Base-by-base conservation (phyloP, 108 stramenopile genomes). In the Pseudonitzschia delicatissima region DNA sequence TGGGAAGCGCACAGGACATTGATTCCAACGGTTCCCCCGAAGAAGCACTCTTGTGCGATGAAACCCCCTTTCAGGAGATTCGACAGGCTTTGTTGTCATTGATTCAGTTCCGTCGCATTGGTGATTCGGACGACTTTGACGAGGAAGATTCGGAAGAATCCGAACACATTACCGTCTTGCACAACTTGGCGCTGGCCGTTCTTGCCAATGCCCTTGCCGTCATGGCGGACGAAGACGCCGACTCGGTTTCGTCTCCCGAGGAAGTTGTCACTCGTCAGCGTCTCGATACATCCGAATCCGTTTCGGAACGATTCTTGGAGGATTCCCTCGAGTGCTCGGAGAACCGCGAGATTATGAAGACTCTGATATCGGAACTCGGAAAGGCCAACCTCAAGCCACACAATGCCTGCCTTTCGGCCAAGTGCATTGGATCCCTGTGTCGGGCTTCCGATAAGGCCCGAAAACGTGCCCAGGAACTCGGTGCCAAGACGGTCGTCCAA, bases 321-420 rank as follows among this genome's bases (percentile, higher is more conserved):
- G 84, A 90, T 12, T 74, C 87, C 3, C 77, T 74, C 34, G 84
- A 81, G 51, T 68, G 78, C 17, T 58, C 59, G 11, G 66, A 74
- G 27, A 84, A 86, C 21, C 59, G 64, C 13, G 88, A 90, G 63
- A 84, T 93, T 32, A 66, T 93, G 33, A 82, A 82, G 32, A 85
- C 89, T 23, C 82, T 94, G 37, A 83, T 94, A 53, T 31, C 64
- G 8, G 88, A 88, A 47, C 67, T 94, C 11, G 88, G 85, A 0
- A 86, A 91, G 70, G 93, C 93, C 17, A 72, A 75, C 13, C 28
- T 69, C 44, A 89, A 87, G 49, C 93, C 93, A 11, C 93, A 94
- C 69, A 85, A 94, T 50, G 93, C 93, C 4, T 87, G 84, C 45
- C 77, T 91, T 40, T 89, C 90, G 23, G 93, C 93, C 20, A 79